Evolutionary conservation across 1,284 basidiomycete genomes (phyloP).

Genomic region (Apiotrichum gamsii): DNA sequence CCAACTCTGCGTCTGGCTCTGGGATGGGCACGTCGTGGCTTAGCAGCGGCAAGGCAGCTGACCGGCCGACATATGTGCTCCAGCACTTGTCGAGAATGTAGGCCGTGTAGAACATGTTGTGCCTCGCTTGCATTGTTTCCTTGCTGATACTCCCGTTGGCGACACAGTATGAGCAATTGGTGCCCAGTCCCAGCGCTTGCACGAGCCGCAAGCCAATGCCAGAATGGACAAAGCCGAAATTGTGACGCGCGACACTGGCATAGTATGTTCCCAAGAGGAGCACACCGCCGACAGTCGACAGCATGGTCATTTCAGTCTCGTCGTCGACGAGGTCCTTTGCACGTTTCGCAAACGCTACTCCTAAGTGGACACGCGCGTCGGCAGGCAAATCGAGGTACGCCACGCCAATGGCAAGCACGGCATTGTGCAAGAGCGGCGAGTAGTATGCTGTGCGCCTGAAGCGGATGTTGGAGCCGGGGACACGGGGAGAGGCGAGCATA

Average conservation of each 20-base stretch:
- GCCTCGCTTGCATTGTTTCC: conserved; percentile 20
- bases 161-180: conserved; percentile 30
- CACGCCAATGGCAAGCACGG: conserved; percentile 55
- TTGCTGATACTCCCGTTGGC: conserved; percentile 25
- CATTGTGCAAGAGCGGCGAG: conserved; percentile 59
- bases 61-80: conserved; percentile 29
- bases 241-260: conserved; percentile 19
- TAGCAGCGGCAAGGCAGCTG: conserved; percentile 10
- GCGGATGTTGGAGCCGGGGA: conserved; percentile 11
- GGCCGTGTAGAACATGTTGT: conserved; percentile 24
- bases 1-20: conserved; percentile 9
- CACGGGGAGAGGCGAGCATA: conserved; percentile 2
- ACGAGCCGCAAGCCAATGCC: conserved; percentile 21
- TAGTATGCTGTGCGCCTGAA: conserved; percentile 18
- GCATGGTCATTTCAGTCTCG: conserved; percentile 31
- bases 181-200: conserved; percentile 27
- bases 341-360: conserved; percentile 12
- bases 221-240: conserved; percentile 24
- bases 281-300: conserved; percentile 29
- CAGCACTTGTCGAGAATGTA: conserved; percentile 34
- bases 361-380: conserved; percentile 10
- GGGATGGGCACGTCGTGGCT: conserved; percentile 20
- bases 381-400: conserved; percentile 9
- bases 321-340: conserved; percentile 30
- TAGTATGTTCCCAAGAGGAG: conserved; percentile 32